phyloP scores from a whole-genome alignment of 768 basidiomycete genomes.

The Austroboletus eburneus region DNA sequence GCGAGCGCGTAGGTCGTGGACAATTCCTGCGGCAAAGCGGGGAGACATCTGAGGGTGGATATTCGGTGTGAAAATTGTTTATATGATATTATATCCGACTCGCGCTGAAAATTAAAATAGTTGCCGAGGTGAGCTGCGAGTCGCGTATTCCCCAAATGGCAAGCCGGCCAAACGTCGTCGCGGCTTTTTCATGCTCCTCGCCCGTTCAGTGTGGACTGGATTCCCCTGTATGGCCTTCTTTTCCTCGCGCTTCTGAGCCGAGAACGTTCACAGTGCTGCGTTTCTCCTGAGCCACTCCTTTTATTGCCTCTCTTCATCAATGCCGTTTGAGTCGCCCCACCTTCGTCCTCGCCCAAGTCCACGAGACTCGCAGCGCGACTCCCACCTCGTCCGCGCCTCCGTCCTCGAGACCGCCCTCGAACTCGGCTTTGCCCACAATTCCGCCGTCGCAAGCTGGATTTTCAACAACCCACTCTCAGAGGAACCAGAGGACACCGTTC shows the following conservation, averaged over 20 bases:
- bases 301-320: constrained; percentile 13
- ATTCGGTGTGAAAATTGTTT: no score
- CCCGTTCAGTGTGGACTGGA: no score
- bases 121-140: no score
- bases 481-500: constrained; percentile 46
- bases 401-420: constrained; percentile 71
- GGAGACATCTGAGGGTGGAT: constrained; percentile 16
- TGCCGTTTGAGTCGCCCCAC: constrained; percentile 19
- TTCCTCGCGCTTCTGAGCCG: no score
- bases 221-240: no score
- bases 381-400: constrained; percentile 61
- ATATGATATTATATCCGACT: no score
- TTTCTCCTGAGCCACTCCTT: constrained; percentile 15
- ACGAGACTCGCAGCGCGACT: constrained; percentile 39
- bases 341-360: constrained; percentile 29
- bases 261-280: no score
- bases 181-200: no score
- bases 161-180: no score
- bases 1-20: constrained; percentile 64
- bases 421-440: constrained; percentile 57
- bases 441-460: constrained; percentile 66
- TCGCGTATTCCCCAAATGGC: no score
- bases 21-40: constrained; percentile 56
- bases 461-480: constrained; percentile 58
- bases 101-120: no score